Evolutionary conservation across 192 early-diverging fungal species (phyloP).

Genomic region (Backusella westeae): DNA sequence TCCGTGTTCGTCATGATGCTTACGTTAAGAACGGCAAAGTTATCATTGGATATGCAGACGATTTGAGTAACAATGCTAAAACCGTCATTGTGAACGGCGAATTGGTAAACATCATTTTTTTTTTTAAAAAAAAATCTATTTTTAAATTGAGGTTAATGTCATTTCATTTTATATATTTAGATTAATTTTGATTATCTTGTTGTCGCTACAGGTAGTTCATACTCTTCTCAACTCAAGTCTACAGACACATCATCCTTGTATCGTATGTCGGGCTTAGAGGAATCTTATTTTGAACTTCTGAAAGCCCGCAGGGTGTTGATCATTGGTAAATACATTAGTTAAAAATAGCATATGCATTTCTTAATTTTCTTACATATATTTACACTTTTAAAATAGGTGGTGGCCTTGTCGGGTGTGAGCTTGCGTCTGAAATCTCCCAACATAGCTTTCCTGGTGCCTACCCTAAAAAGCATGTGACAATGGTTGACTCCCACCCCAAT

Average conservation of each 20-base stretch:
- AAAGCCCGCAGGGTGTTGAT: slow-evolving; percentile 36
- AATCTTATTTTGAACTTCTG: slow-evolving; percentile 21
- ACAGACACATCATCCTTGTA: slow-evolving; percentile 35
- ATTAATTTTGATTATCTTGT: slow-evolving; percentile 37
- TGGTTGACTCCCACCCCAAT: slow-evolving; percentile 26
- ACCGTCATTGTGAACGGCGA: slow-evolving; percentile 26
- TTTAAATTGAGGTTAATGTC: neutral
- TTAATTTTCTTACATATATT: neutral
- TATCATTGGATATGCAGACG: slow-evolving; percentile 33
- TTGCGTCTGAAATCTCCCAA: slow-evolving; percentile 39
- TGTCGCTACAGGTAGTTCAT: slow-evolving; percentile 34
- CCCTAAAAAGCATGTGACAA: slow-evolving; percentile 25
- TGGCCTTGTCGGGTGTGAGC: slow-evolving; percentile 48
- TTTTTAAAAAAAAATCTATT: neutral
- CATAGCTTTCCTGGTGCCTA: slow-evolving; percentile 17
- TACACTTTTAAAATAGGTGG: slow-evolving; percentile 29
- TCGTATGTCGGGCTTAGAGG: slow-evolving; percentile 25
- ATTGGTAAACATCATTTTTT: slow-evolving; percentile 15
- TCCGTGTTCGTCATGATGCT: slow-evolving; percentile 30
- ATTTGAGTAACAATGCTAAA: slow-evolving; percentile 17
- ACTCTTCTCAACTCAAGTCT: slow-evolving; percentile 32
- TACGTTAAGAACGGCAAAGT: slow-evolving; percentile 35
- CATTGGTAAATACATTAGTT: slow-evolving; percentile 27
- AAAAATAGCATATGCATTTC: neutral
- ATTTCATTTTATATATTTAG: slow-evolving; percentile 12